Evolutionary conservation across 441 rosid species (phyloP), one percentile per base, ranked within the genome.

Genomic region (Lagerstroemia fauriei): DNA sequence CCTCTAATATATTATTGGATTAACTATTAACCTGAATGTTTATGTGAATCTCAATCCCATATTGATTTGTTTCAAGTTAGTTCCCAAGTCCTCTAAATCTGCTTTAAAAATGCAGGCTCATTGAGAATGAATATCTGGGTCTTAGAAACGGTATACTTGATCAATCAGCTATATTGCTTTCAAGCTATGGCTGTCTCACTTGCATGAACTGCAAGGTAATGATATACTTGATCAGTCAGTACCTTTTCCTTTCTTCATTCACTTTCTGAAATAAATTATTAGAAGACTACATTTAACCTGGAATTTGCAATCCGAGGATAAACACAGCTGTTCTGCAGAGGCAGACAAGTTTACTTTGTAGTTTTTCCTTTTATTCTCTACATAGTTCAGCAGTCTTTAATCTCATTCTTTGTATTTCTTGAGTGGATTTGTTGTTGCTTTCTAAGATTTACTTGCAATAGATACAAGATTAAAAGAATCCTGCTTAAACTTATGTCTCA

Each of bases 171-270:
- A 94, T 95, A 78, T 80, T 96, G 86, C 94, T 96, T 85, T 96
- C 99, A 78, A 84, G 92, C 72, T 85, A 87, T 65, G 96, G 97
- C 80, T 93, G 95, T 87, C 92, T 96, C 83, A 93, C 93, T 63
- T 89, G 83, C 90, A 94, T 96, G 94, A 85, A 96, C 88, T 95
- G 99, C 92, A 95, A 93, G 96, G 98, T 96, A 93, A 70, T 46
- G 50, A 38, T 38, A 38, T 38, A 38, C 44, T 38, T 38, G 76
- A 24, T 24, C 29, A 24, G 5, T 48, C 51, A 48, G 51, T 48
- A 48, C 51, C 13, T n/a, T 24, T 61, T 61, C 12, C 27, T 61
- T 61, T 61, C 25, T 24, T 24, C 31, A 9, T 25, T 61, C 29
- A 25, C 24, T 61, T 61, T 57, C 24, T 9, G 29, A 11, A 61